These are phyloP conservation scores for Candida sanyaensis DNA, from an alignment of 1,139 yeast genomes.

Conservation along the genomic window DNA sequence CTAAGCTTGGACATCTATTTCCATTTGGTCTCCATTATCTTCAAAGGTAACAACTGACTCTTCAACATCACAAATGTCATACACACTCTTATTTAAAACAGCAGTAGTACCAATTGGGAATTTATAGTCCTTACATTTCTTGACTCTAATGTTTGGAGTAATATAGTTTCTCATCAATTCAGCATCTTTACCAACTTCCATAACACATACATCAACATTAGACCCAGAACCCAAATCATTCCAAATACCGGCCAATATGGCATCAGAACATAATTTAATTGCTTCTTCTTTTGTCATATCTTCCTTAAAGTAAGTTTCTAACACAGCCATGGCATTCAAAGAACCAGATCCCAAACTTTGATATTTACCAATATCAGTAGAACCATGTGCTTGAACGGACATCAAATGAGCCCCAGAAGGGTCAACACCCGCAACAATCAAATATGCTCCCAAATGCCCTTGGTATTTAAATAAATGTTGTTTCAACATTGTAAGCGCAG, in stretches of 20 bases:
- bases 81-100: constrained; percentile 64
- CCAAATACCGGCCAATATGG: constrained; percentile 98
- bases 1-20: constrained; percentile 57
- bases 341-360: constrained; percentile 95
- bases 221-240: constrained; percentile 98
- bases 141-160: constrained; percentile 85
- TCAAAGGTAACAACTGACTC: constrained; percentile 55
- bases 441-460: constrained; percentile 95
- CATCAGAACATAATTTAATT: constrained; percentile 83
- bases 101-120: constrained; percentile 93
- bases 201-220: constrained; percentile 93
- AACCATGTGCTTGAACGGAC: constrained; percentile 96
- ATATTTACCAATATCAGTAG: constrained; percentile 93
- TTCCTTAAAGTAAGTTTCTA: constrained; percentile 84
- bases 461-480: constrained; percentile 96
- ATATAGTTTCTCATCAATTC: constrained; percentile 80
- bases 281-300: constrained; percentile 86
- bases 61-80: constrained; percentile 68
- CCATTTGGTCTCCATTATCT: constrained; percentile 59
- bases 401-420: constrained; percentile 94
- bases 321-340: constrained; percentile 98
- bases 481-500: constrained; percentile 89
- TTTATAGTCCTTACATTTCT: constrained; percentile 78
- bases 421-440: constrained; percentile 96
- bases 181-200: constrained; percentile 91